Evolutionary conservation across 306 rosid genomes (phyloP), one percentile per base, ranked within the genome.

Genomic region (Glycine latifolia): DNA sequence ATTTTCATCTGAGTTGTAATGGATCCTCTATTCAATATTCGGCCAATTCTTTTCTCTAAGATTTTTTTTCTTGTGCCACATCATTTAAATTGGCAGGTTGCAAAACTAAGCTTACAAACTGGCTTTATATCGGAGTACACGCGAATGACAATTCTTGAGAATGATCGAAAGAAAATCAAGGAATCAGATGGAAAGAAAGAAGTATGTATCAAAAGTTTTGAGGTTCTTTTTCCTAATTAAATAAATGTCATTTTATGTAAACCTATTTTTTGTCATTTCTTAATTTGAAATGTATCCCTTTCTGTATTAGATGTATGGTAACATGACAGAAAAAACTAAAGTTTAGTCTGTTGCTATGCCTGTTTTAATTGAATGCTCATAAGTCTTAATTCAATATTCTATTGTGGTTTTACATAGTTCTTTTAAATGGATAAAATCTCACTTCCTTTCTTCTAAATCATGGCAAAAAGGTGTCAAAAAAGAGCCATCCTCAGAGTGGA

Each of bases 91-190:
- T 76, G 69, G 50, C 88, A 95, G 97, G 87, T 88, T 75, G 84
- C 86, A 11, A 90, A 87, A 73, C 46, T 95, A 82, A 95, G 98
- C 85, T 65, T 86, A 53, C 89, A 79, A 50, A 83, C 90, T 43
- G 92, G 94, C 7, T 83, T 88, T 62, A 3, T 69, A 53, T 86
- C 91, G 0, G 97, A 92, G 87, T 89, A 89, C 81, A 91, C 95
- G 0, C 70, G 75, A n/a, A 89, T 92, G 90, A 47, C 75, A 71
- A 68, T 91, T 75, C 83, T 81, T 62, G 89, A 85, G 86, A 76
- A 10, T 9, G 82, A 81, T 31, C 82, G 60, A 54, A 73, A 71
- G 79, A 81, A 74, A 62, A 62, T 31, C 78, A 71, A 75, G 37
- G 85, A 87, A 77, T 17, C 80, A 52, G 77, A 71, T 39, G 83